Evolutionary conservation across 2,329 filamentous ascomycete species (phyloP).

Genomic region (Pseudodiploospora longispora): DNA sequence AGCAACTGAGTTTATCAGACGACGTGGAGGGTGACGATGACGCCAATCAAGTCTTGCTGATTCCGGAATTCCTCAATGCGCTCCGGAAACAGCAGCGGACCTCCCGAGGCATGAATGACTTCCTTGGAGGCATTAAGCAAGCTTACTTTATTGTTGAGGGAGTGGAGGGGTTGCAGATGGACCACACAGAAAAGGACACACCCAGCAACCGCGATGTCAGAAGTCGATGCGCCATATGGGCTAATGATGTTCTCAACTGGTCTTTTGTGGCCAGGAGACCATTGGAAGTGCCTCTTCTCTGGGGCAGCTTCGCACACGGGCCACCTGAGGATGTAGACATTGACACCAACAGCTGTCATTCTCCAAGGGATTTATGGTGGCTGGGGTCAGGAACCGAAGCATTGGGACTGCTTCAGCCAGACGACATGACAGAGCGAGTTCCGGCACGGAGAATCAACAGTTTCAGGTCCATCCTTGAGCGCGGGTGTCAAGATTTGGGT

Average conservation of each 20-base stretch:
- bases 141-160: constrained; percentile 6
- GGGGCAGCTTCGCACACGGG: neutral
- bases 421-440: neutral
- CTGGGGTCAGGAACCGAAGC: constrained; percentile 1
- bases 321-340: too few relatives aligned
- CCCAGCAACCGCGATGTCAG: neutral
- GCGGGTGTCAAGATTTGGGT: neutral
- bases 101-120: neutral
- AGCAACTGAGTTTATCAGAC: neutral
- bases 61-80: constrained; percentile 4
- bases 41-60: constrained; percentile 2
- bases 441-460: neutral
- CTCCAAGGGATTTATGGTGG: constrained; percentile 3
- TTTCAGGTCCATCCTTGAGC: neutral
- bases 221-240: neutral
- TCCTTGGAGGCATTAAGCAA: constrained; percentile 1
- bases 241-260: neutral
- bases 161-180: neutral
- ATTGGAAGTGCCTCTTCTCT: neutral
- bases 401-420: neutral
- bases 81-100: neutral
- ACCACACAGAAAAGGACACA: neutral
- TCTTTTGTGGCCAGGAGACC: neutral
- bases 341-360: too few relatives aligned
- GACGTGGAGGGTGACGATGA: constrained; percentile 3